Percentiles rank a stretch among this genome's conserved stretches.
These are phyloP conservation scores for Cercospora citrullina DNA, from an alignment of 2,329 filamentous ascomycete species.

Conservation along the genomic window DNA sequence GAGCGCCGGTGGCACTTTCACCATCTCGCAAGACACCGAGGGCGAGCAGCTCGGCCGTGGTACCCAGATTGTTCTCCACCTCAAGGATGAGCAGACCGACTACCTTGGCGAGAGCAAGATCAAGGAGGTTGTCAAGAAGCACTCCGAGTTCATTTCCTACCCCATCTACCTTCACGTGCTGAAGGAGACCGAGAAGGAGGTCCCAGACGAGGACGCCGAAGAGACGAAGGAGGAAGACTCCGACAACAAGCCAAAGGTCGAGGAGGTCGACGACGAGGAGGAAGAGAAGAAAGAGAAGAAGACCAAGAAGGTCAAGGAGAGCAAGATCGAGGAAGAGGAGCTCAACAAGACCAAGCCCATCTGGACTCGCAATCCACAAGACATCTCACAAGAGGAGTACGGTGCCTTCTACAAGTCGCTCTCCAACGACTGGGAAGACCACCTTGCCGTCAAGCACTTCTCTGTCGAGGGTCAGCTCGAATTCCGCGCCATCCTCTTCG, in stretches of 20 bases:
- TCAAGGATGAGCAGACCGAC: slow-evolving; percentile 98
- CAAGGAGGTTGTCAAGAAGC: slow-evolving; percentile 99
- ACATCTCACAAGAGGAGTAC: slow-evolving; percentile 96
- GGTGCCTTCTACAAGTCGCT: slow-evolving; percentile 99
- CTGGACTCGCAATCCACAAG: slow-evolving; percentile 96
- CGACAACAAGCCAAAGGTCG: slow-evolving; percentile 94
- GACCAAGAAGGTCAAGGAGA: slow-evolving; percentile 99
- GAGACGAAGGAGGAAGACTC: slow-evolving; percentile 70
- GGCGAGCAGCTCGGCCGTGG: slow-evolving; percentile 89
- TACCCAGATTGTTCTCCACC: slow-evolving; percentile 96
- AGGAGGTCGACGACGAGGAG: slow-evolving; percentile 82
- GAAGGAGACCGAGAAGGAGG: slow-evolving; percentile 99
- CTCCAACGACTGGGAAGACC: slow-evolving; percentile 99
- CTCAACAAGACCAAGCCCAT: slow-evolving; percentile 99
- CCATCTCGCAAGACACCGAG: slow-evolving; percentile 83
- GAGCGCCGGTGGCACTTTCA: slow-evolving; percentile 95
- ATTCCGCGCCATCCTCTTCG: slow-evolving; percentile 99
- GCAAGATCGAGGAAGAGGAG: slow-evolving; percentile 97
- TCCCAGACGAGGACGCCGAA: slow-evolving; percentile 91
- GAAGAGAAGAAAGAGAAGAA: slow-evolving; percentile 85
- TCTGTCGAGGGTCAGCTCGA: slow-evolving; percentile 99
- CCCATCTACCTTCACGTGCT: slow-evolving; percentile 99
- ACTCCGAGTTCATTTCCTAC: slow-evolving; percentile 99
- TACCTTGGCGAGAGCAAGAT: slow-evolving; percentile 98
- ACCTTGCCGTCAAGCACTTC: slow-evolving; percentile 99